These are phyloP conservation scores for Globisporangium emineosum DNA, from an alignment of 352 stramenopile genomes.

Conservation along the genomic window DNA sequence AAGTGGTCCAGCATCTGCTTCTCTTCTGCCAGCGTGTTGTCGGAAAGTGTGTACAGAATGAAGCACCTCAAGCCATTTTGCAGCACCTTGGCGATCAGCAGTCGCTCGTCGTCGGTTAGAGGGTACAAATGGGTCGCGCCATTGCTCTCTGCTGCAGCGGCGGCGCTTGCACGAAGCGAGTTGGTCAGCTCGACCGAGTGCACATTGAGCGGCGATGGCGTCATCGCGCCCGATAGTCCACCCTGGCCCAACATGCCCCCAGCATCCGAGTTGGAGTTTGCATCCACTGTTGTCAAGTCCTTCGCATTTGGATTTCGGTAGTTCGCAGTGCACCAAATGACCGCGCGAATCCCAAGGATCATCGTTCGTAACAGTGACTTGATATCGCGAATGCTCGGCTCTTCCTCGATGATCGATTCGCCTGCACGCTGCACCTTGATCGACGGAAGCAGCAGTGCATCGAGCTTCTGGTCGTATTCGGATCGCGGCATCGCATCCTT, in stretches of 20 bases:
- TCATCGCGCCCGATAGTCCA: slow-evolving; percentile 13
- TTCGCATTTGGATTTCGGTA: slow-evolving; percentile 87
- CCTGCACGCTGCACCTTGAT: slow-evolving; percentile 41
- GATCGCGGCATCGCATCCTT: slow-evolving; percentile 52
- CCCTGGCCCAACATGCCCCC: slow-evolving; percentile 9
- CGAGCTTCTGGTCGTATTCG: slow-evolving; percentile 72
- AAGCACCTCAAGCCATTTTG: slow-evolving; percentile 92
- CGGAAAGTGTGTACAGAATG: slow-evolving; percentile 89
- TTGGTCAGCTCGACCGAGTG: slow-evolving; percentile 16
- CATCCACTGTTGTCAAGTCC: slow-evolving; percentile 78
- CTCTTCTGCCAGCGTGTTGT: slow-evolving; percentile 85
- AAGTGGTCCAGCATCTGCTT: slow-evolving; percentile 98
- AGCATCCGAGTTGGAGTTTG: slow-evolving; percentile 29
- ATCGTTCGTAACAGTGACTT: slow-evolving; percentile 95
- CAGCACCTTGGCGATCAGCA: slow-evolving; percentile 93
- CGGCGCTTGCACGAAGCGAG: slow-evolving; percentile 6
- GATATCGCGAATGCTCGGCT: slow-evolving; percentile 85
- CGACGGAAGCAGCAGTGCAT: slow-evolving; percentile 56
- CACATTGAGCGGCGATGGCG: slow-evolving; percentile 16
- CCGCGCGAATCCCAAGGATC: slow-evolving; percentile 96
- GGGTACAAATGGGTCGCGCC: slow-evolving; percentile 57
- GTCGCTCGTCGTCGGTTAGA: slow-evolving; percentile 91
- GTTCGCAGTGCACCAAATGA: slow-evolving; percentile 98
- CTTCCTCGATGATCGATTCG: slow-evolving; percentile 67
- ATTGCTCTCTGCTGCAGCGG: slow-evolving; percentile 10